A percentile compares a stretch with the other conserved stretches of the same genome.
Conservation (phyloP, 2,329 filamentous ascomycete genomes). For the Aspergillus eucalypticola region DNA sequence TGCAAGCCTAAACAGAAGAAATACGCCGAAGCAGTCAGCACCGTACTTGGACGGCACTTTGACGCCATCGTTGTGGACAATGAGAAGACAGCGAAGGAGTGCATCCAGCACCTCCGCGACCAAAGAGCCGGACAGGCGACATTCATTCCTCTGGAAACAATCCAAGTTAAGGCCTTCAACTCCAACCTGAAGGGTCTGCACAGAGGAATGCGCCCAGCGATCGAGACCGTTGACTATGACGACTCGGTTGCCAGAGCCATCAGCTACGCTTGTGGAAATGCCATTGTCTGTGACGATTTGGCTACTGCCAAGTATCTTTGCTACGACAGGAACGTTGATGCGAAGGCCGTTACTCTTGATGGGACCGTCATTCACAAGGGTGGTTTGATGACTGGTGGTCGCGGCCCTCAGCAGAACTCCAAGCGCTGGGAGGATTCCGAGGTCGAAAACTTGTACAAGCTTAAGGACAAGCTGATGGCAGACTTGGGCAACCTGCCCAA, state of each 20-base stretch:
- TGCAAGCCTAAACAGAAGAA: constrained; percentile 98
- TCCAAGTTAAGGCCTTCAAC: constrained; percentile 89
- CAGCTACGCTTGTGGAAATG: constrained; percentile 90
- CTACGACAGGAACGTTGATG: constrained; percentile 79
- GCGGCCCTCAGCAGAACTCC: constrained; percentile 73
- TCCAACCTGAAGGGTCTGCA: constrained; percentile 87
- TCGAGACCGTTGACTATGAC: constrained; percentile 96
- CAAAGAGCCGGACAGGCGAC: constrained; percentile 84
- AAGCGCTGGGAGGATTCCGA: constrained; percentile 88
- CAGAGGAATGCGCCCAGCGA: constrained; percentile 79
- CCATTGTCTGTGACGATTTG: constrained; percentile 88
- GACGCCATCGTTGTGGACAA: constrained; percentile 94
- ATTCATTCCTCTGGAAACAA: constrained; percentile 95
- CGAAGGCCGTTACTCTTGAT: constrained; percentile 91
- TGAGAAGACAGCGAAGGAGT: constrained; percentile 90
- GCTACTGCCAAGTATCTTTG: constrained; percentile 85
- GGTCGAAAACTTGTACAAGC: constrained; percentile 76
- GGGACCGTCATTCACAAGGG: constrained; percentile 97
- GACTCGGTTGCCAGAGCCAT: constrained; percentile 85
- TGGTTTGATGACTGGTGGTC: constrained; percentile 93
- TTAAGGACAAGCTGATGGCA: constrained; percentile 72
- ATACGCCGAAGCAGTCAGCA: constrained; percentile 88
- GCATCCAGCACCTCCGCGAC: constrained; percentile 90
- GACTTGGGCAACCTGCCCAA: constrained; percentile 81
- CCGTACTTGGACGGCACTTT: constrained; percentile 87